Evolutionary conservation across 441 rosid genomes (phyloP), one percentile per base, ranked within the genome.

Genomic region (Macaranga tanarius): DNA sequence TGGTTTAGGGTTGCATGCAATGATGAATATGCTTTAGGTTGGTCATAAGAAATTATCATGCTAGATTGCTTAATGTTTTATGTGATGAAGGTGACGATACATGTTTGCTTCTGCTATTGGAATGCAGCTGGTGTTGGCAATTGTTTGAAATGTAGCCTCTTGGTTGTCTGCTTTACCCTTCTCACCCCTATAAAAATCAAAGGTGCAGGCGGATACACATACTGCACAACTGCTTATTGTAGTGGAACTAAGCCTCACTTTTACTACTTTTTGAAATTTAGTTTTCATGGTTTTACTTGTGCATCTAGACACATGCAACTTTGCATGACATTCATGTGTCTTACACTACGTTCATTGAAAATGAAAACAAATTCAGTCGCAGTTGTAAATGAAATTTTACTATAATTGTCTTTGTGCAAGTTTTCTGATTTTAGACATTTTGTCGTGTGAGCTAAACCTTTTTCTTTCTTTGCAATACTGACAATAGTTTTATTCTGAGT

Each of bases 401-500:
- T n/a, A 31, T 40, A 34, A 34, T 34, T 5, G 38, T 34, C 38
- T 34, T 34, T 34, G 38, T 34, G 38, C 4, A 54, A 17, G 34
- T 50, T 12, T 62, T 13, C 50, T 4, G 22, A 16, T 66, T 22
- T 22, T 10, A n/a, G 25, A 31, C 23, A 22, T 31, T 11, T 48
- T 17, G 17, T 10, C 19, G 2, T 47, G 58, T 4, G 58, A 62
- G 45, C 59, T 51, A 62, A 20, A 61, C 48, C 62, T 51, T 62
- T 26, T n/a, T 16, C 51, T 61, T 47, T 26, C 64, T 54, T 70
- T 38, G 50, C 22, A 31, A 58, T 26, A 56, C 26, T 23, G 16
- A n/a, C n/a, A n/a, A n/a, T 57, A 26, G 20, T 62, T 38, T 54
- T 40, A 42, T 38, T 19, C 76, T 71, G 47, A 72, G 65, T 40